phyloP scores from a whole-genome alignment of 2,329 filamentous ascomycete genomes.

The Leptosphaerulina australis region DNA sequence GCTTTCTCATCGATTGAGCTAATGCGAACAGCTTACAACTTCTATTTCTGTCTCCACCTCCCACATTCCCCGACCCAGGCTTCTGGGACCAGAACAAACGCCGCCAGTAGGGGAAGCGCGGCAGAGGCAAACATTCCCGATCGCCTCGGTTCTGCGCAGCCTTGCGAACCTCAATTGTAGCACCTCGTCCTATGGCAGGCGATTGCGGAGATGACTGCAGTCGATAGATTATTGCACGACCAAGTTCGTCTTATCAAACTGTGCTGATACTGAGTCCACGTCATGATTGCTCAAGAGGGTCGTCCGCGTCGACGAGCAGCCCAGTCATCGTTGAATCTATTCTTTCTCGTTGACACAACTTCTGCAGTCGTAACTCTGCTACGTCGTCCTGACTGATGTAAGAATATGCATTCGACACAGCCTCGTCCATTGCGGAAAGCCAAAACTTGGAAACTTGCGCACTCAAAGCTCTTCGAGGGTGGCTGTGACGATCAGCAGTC shows the following conservation, averaged over 20 bases:
- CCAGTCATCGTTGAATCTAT: too few relatives aligned
- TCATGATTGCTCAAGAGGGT: conserved; percentile 3
- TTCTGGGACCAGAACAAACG: conserved; percentile 1
- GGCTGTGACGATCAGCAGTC: too few relatives aligned
- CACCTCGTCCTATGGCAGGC: neutral
- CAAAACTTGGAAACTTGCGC: too few relatives aligned
- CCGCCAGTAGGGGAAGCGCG: conserved; percentile 10
- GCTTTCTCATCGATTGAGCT: conserved; percentile 3
- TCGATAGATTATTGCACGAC: conserved; percentile 4
- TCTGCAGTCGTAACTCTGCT: conserved; percentile 1
- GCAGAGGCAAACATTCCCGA: conserved; percentile 7
- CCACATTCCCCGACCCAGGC: conserved; percentile 16
- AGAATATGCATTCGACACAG: too few relatives aligned
- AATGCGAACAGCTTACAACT: conserved; percentile 3
- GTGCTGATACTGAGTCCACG: conserved; percentile 7
- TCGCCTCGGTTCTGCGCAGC: conserved; percentile 10
- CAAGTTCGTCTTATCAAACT: neutral
- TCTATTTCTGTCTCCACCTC: conserved; percentile 11
- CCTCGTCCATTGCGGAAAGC: too few relatives aligned
- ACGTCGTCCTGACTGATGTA: neutral
- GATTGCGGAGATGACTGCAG: conserved; percentile 9
- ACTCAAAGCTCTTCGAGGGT: too few relatives aligned
- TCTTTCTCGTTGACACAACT: neutral
- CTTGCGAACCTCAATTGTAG: conserved; percentile 8
- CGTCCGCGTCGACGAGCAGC: neutral